These are phyloP conservation scores for Agastache rugosa DNA, from an alignment of 257 asterid species.

Conservation along the genomic window DNA sequence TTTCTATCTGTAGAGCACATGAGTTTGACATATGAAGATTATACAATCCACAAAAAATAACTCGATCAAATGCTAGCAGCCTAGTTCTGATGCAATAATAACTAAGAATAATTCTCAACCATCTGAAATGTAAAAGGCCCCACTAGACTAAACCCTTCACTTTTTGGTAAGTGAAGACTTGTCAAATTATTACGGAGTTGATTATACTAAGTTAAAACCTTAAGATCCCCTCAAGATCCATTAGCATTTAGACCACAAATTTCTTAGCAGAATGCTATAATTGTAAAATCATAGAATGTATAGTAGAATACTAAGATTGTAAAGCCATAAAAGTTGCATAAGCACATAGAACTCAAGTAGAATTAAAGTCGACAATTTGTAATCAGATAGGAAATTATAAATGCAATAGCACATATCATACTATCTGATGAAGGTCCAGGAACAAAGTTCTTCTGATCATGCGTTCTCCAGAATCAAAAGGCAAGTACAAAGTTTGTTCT, in stretches of 20 bases:
- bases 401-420: background rate
- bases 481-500: background rate
- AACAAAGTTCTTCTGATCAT: slow-evolving; percentile 20
- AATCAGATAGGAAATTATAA: background rate
- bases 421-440: background rate
- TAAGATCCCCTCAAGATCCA: background rate
- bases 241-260: background rate
- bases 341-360: slow-evolving; percentile 5
- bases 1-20: background rate
- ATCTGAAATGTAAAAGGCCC: too few relatives aligned
- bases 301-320: background rate
- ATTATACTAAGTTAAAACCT: background rate
- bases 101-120: background rate
- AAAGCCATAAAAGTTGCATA: background rate
- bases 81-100: slow-evolving; percentile 6
- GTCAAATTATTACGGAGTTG: too few relatives aligned
- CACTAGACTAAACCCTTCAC: too few relatives aligned
- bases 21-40: slow-evolving; percentile 6
- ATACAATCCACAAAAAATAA: background rate
- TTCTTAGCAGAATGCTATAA: background rate
- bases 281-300: background rate
- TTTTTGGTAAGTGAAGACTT: too few relatives aligned
- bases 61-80: background rate
- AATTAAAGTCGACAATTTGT: background rate
- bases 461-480: slow-evolving; percentile 10